Evolutionary conservation across 1,284 basidiomycete genomes (phyloP), one percentile per base, ranked within the genome.

Genomic region (Ceratobasidium sp.): DNA sequence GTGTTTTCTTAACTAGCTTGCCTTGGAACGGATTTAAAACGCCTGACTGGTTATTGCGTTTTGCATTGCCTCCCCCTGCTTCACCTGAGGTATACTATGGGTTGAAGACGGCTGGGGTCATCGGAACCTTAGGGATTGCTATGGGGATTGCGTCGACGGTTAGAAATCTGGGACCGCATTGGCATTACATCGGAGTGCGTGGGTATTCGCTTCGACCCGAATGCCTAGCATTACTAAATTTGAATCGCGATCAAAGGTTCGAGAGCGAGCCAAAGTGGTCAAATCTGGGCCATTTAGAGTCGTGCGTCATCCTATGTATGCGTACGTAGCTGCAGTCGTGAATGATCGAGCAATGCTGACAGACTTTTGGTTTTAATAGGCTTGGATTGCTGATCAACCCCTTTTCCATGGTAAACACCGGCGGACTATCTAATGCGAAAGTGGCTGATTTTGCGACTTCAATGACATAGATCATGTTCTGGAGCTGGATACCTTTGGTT

Each of bases 111-210:
- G 72, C 58, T 15, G 53, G 56, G 3, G 33, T 18, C n/a, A 33
- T 63, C 26, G 53, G 72, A 18, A 7, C 26, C 28, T 26, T 75
- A 26, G 72, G 60, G 12, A 26, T 13, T 55, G 68, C 23, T 10
- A 33, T 39, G 18, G 33, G 12, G 10, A 58, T 58, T n/a, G 51
- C 28, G 1, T 42, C 9, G 26, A 46, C 46, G 5, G 49, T 49
- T 49, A 75, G 33, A 26, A 46, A 28, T 33, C 72, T 75, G 15
- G 61, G 33, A 6, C 39, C 60, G 10, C 72, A 75, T 13, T 75
- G 72, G 72, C n/a, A 64, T 42, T 53, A 26, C 39, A 76, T 76
- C 44, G 73, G 71, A 26, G 73, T 76, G 18, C n/a, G 73, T 44
- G 7, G 2, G 3, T 42, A 39, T 6, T 44, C 40, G 4, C 10